Evolutionary conservation across 2,329 filamentous ascomycete species (phyloP).

Genomic region (Alternaria atra): DNA sequence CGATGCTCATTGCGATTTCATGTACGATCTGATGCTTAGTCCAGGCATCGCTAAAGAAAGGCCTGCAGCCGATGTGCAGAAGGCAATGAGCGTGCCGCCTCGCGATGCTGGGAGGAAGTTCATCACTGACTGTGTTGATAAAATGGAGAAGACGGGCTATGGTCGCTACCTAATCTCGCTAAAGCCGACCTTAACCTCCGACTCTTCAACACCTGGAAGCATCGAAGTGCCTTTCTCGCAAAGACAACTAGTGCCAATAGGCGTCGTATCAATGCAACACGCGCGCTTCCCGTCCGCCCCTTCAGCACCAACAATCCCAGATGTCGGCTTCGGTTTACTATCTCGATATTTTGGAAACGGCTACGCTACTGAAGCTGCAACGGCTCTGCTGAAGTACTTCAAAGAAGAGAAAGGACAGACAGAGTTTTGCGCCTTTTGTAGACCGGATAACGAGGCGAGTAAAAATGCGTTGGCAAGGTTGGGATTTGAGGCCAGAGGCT

Average conservation of each 20-base stretch:
- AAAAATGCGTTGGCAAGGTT: slow-evolving; percentile 29
- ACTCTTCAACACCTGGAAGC: neutral
- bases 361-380: slow-evolving; percentile 33
- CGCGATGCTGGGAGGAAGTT: slow-evolving; percentile 13
- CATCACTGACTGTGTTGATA: slow-evolving; percentile 14
- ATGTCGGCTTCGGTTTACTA: slow-evolving; percentile 32
- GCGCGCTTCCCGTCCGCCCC: slow-evolving; percentile 29
- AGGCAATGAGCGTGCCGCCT: slow-evolving; percentile 8
- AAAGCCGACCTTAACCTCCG: slow-evolving; percentile 4
- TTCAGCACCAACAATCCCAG: slow-evolving; percentile 25
- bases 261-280: slow-evolving; percentile 35
- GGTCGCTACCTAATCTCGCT: slow-evolving; percentile 42
- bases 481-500: slow-evolving; percentile 30
- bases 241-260: slow-evolving; percentile 15
- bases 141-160: slow-evolving; percentile 36
- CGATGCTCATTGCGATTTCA: slow-evolving; percentile 25
- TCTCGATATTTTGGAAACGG: slow-evolving; percentile 23
- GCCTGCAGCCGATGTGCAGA: slow-evolving; percentile 7
- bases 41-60: slow-evolving; percentile 10
- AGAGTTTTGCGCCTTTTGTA: slow-evolving; percentile 26
- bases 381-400: slow-evolving; percentile 19
- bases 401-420: slow-evolving; percentile 14
- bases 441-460: slow-evolving; percentile 26
- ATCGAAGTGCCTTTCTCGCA: neutral
- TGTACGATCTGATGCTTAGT: slow-evolving; percentile 16